Base-by-base conservation (phyloP, 2,329 filamentous ascomycete genomes). In the Escovopsis weberi region DNA sequence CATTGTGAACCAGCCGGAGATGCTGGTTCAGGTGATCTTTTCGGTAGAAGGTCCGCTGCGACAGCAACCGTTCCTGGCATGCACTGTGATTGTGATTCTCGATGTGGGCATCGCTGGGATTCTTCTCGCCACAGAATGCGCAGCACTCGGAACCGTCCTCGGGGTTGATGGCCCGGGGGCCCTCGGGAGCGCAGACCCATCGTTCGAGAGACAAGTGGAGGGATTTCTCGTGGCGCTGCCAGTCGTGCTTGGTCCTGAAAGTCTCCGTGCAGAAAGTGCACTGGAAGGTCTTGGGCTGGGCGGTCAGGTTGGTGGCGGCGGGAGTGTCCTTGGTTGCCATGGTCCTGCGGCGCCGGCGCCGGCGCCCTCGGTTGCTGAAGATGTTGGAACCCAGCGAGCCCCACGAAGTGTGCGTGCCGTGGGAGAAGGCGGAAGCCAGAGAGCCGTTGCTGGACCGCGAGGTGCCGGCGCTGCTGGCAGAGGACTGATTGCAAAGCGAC, bases 201-300 rank as follows among this genome's bases (percentile, higher is more conserved):
- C 68, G 68, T 61, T 75, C 77, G 0, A 81, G 72, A 6, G 74
- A 84, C 51, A 74, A 60, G 55, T 74, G 80, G 48, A 78, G 64
- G 40, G 76, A 78, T 50, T 80, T 80, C 53, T 85, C 80, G 55
- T 85, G 80, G 45, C 80, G 66, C 52, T 80, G 75, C 77, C 77
- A 81, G 57, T 81, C 77, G 51, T 81, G 75, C 55, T 81, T 81
- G 4, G 76, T 80, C 49, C 75, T 66, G 58, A 80, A 81, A 0
- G 74, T 78, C 49, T 80, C 75, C 6, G 77, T 80, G 56, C 77
- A 81, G 64, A 81, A 81, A 47, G 77, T 81, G 57, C 77, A 81
- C 57, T 80, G 76, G 57, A 72, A 78, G 2, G 72, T 74, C 52
- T 74, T 75, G 45, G 70, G 61, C 2, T 69, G 70, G 4, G 61